phyloP scores from a whole-genome alignment of 208 protist species.

The Borovskyia barvae region DNA sequence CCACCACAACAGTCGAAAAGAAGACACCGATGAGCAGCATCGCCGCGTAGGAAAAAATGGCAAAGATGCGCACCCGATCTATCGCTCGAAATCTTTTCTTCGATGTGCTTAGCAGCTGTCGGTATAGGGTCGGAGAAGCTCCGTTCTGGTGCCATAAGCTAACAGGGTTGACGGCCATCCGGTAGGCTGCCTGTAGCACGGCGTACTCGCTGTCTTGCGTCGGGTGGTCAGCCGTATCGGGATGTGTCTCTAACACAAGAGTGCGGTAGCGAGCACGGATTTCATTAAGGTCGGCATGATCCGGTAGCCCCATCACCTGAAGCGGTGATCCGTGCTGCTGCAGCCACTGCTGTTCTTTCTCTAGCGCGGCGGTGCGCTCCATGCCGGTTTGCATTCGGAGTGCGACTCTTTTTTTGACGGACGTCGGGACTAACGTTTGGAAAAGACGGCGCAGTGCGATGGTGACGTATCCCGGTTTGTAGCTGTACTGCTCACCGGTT shows the following conservation, averaged over 20 bases:
- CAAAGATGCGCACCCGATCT: constrained; percentile 51
- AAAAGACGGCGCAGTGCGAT: constrained; percentile 40
- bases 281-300: constrained; percentile 68
- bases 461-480: constrained; percentile 55
- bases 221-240: constrained; percentile 49
- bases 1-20: constrained; percentile 60
- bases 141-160: constrained; percentile 85
- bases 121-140: constrained; percentile 54
- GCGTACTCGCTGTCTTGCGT: constrained; percentile 44
- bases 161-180: constrained; percentile 53
- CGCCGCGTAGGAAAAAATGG: constrained; percentile 53
- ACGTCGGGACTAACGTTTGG: constrained; percentile 28
- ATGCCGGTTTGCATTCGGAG: constrained; percentile 53
- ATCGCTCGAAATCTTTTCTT: constrained; percentile 25
- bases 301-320: constrained; percentile 74
- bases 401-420: constrained; percentile 37
- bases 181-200: constrained; percentile 69
- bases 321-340: constrained; percentile 72
- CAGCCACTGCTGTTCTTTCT: constrained; percentile 75
- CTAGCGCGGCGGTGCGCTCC: constrained; percentile 54
- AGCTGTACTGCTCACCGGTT: constrained; percentile 69
- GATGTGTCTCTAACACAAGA: constrained; percentile 74
- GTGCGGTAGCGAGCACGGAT: constrained; percentile 71
- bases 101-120: constrained; percentile 29
- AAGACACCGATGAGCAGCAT: constrained; percentile 50